phyloP scores from a whole-genome alignment of 1,284 basidiomycete genomes.

The Coniferiporia weirii region DNA sequence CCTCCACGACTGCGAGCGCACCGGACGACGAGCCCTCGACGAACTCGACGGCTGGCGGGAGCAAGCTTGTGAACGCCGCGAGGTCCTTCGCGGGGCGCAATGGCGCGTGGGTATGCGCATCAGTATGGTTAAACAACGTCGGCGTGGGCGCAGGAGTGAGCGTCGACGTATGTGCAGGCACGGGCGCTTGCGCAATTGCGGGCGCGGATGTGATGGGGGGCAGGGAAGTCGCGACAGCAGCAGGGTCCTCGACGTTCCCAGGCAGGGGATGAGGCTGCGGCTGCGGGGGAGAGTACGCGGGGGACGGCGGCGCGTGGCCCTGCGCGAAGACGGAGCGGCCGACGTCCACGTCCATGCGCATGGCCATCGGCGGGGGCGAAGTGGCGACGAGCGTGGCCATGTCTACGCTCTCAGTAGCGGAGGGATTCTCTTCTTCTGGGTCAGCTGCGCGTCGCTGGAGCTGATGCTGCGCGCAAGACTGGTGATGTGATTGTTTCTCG shows the following conservation, averaged over 20 bases:
- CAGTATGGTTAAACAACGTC: constrained; percentile 20
- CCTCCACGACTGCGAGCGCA: constrained; percentile 52
- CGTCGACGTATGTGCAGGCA: not conserved
- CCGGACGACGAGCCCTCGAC: constrained; percentile 76
- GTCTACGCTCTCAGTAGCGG: not conserved
- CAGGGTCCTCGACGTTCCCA: not conserved
- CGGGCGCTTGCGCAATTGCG: no score
- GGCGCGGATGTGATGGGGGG: not conserved
- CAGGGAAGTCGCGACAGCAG: not conserved
- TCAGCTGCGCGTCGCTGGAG: not conserved
- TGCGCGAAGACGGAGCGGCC: not conserved
- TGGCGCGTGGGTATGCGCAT: constrained; percentile 39
- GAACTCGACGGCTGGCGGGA: constrained; percentile 73
- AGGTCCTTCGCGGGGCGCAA: constrained; percentile 63
- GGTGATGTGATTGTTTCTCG: not conserved
- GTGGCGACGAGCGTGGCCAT: constrained; percentile 15
- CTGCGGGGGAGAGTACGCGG: constrained; percentile 1
- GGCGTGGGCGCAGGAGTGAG: not conserved
- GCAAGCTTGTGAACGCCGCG: constrained; percentile 66
- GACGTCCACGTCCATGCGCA: not conserved
- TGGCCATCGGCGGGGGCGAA: constrained; percentile 6
- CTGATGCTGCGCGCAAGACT: not conserved
- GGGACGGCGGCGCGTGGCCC: constrained; percentile 3
- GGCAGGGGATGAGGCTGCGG: not conserved
- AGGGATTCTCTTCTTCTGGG: not conserved